These are phyloP conservation scores for Crithidia sp. DNA, from an alignment of 208 protist species.

Conservation along the genomic window DNA sequence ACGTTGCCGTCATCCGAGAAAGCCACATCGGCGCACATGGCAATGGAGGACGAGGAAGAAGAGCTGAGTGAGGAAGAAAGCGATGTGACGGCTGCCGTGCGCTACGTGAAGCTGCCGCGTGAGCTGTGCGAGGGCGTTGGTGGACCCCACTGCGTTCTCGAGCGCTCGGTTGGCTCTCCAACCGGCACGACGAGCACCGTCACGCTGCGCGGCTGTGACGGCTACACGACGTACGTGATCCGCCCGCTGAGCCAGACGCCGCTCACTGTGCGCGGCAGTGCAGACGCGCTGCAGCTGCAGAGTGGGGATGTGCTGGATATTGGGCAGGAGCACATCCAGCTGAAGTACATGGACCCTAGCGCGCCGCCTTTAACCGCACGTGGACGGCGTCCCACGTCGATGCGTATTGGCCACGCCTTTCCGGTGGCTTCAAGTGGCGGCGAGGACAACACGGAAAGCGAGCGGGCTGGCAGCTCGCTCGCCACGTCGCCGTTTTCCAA, in stretches of 20 bases:
- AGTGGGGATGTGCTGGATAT: constrained; percentile 72
- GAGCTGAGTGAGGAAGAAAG: background rate
- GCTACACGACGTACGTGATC: constrained; percentile 21
- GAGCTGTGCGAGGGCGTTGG: constrained; percentile 34
- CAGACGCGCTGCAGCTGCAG: constrained; percentile 30
- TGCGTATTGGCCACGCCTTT: background rate
- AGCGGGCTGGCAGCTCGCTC: background rate
- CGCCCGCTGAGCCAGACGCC: constrained; percentile 3
- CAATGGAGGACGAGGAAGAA: background rate
- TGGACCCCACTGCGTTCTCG: constrained; percentile 32
- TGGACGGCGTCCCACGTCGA: constrained; percentile 12
- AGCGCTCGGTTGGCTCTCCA: background rate
- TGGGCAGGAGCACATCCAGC: constrained; percentile 51
- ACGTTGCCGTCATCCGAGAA: background rate
- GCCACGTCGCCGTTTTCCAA: background rate
- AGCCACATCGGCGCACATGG: background rate
- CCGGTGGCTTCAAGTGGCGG: background rate
- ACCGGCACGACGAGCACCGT: constrained; percentile 4
- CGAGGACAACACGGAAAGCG: constrained; percentile 2
- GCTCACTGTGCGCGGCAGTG: constrained; percentile 5
- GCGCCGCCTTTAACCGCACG: constrained; percentile 34
- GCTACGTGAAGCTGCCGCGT: constrained; percentile 14
- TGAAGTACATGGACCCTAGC: constrained; percentile 74
- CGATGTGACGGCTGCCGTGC: background rate
- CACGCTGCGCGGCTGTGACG: constrained; percentile 11